phyloP scores from a whole-genome alignment of 106 monocot genomes.

The Phalaenopsis equestris region DNA sequence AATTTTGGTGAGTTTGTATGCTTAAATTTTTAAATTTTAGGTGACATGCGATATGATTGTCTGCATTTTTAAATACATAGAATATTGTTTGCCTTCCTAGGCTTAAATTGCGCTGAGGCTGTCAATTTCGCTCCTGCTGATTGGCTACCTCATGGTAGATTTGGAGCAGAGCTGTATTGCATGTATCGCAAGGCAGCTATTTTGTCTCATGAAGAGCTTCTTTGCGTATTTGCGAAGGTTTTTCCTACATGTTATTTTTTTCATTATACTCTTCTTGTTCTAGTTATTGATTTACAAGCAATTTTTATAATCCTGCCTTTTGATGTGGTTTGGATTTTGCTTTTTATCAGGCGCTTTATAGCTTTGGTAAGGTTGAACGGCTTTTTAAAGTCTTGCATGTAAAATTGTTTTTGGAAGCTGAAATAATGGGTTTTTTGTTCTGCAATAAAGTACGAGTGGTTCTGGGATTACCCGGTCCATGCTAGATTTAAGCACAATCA shows the following conservation, averaged over 20 bases:
- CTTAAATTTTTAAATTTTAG: background rate
- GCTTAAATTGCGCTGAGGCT: conserved; percentile 90
- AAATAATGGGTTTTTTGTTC: background rate
- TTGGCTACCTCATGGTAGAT: conserved; percentile 81
- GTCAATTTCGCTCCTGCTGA: conserved; percentile 88
- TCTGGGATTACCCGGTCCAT: background rate
- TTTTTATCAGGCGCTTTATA: background rate
- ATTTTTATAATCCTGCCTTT: background rate
- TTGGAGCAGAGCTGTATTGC: conserved; percentile 65
- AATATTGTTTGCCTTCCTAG: conserved; percentile 18
- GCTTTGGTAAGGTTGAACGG: background rate
- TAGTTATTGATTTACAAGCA: background rate
- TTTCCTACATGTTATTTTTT: background rate
- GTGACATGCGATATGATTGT: background rate
- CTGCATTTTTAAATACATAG: background rate
- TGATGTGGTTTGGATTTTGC: background rate
- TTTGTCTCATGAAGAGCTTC: conserved; percentile 76
- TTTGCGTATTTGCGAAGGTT: conserved; percentile 68
- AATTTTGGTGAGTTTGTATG: conserved; percentile 53
- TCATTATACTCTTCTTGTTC: background rate
- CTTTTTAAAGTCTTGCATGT: background rate
- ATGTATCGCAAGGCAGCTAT: conserved; percentile 60
- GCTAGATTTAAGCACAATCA: background rate
- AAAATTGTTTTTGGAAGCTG: background rate
- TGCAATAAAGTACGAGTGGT: background rate